Evolutionary conservation across 805 yeast species (phyloP).

Genomic region (Priceomyces fermenticarens): DNA sequence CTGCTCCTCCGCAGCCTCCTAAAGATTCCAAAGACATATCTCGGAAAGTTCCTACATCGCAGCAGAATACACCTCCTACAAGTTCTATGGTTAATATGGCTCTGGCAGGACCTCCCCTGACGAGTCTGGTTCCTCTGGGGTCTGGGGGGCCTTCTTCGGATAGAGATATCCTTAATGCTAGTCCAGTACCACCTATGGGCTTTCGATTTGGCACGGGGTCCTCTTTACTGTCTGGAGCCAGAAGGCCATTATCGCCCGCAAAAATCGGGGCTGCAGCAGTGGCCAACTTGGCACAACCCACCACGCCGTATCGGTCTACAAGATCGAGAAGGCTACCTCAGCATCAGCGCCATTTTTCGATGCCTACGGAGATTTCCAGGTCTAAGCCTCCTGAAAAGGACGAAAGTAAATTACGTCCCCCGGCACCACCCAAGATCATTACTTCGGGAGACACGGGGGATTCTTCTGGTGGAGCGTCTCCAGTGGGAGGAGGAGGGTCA

Average conservation of each 20-base stretch:
- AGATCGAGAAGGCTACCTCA: constrained; percentile 11
- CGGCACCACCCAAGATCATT: constrained; percentile 4
- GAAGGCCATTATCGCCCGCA: constrained; percentile 62
- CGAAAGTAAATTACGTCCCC: constrained; percentile 3
- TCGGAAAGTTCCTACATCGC: constrained; percentile 2
- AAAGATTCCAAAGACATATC: neutral
- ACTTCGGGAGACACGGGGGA: neutral
- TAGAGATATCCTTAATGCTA: constrained; percentile 24
- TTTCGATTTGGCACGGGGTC: constrained; percentile 35
- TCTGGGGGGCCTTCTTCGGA: too few species aligned
- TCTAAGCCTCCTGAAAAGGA: constrained; percentile 1
- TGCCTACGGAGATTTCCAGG: constrained; percentile 31
- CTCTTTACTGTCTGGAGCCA: constrained; percentile 7
- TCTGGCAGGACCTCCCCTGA: constrained; percentile 3
- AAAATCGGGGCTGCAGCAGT: constrained; percentile 73
- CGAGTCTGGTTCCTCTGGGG: too few species aligned
- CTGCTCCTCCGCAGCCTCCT: constrained; percentile 11
- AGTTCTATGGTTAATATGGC: neutral
- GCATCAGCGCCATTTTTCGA: constrained; percentile 42
- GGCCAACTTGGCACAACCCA: constrained; percentile 42
- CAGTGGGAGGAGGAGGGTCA: neutral
- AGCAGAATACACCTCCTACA: constrained; percentile 5
- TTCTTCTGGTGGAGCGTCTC: neutral
- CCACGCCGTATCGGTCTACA: constrained; percentile 25
- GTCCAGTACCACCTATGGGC: constrained; percentile 30